Conservation (phyloP, 805 yeast genomes). For the Kuraishia ogatae region DNA sequence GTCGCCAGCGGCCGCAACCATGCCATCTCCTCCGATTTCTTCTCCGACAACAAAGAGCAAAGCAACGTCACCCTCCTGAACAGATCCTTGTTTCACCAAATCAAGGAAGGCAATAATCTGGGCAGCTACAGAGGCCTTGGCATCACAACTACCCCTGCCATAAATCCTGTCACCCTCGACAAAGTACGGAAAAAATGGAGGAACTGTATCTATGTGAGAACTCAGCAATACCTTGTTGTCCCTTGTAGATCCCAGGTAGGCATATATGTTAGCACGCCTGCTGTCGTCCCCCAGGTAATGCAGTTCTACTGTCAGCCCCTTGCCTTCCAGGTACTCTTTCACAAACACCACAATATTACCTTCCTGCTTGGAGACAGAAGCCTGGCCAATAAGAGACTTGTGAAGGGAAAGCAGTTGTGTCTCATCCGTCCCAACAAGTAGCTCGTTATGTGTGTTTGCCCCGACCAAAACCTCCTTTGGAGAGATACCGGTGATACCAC, state of each 20-base stretch:
- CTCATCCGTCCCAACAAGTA: neutral
- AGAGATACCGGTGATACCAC: neutral
- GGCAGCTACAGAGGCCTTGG: constrained; percentile 62
- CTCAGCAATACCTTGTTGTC: constrained; percentile 44
- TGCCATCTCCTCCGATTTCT: constrained; percentile 60
- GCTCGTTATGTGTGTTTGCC: neutral
- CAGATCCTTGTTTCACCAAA: constrained; percentile 25
- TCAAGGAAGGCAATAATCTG: constrained; percentile 49
- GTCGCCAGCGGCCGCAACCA: constrained; percentile 33
- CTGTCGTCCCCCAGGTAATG: constrained; percentile 23
- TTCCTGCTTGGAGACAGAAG: constrained; percentile 28
- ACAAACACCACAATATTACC: constrained; percentile 29
- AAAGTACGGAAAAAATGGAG: constrained; percentile 49
- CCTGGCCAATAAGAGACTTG: constrained; percentile 22
- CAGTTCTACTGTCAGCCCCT: constrained; percentile 46
- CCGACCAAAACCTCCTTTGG: neutral
- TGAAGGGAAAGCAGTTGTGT: constrained; percentile 21
- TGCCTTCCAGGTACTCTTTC: constrained; percentile 24
- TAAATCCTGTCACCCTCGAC: constrained; percentile 39
- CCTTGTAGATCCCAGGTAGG: constrained; percentile 38
- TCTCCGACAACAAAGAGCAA: constrained; percentile 64
- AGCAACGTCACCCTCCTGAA: constrained; percentile 47
- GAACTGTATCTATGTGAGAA: constrained; percentile 68
- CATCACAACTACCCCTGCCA: constrained; percentile 66
- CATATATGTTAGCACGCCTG: constrained; percentile 44